Conservation (phyloP, 2,329 filamentous ascomycete species). For the Xylaria digitata region DNA sequence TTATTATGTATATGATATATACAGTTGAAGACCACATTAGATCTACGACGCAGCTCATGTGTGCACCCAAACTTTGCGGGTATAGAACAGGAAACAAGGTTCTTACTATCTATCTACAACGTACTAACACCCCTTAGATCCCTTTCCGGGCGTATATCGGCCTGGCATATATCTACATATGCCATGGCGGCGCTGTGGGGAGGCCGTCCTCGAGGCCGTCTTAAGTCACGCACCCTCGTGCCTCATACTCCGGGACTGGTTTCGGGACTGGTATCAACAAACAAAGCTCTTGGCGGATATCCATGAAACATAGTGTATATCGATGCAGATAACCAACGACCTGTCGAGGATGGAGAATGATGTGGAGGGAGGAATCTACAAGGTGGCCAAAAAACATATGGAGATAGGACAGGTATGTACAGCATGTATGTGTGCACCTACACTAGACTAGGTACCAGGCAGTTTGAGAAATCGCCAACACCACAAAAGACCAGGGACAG, state of each 20-base stretch:
- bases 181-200: conserved; percentile 2
- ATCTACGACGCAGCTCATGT: conserved; percentile 18
- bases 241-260: not conserved
- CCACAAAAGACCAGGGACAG: not conserved
- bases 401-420: not conserved
- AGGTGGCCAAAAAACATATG: not conserved
- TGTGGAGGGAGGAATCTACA: not conserved
- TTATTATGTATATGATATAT: too few species aligned
- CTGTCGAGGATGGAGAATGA: conserved; percentile 1
- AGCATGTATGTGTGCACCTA: not conserved
- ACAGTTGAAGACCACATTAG: conserved; percentile 12
- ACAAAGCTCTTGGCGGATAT: conserved; percentile 12
- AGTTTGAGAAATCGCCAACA: not conserved
- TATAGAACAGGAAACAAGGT: conserved; percentile 7
- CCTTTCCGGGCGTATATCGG: not conserved
- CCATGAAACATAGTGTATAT: conserved; percentile 18
- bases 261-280: conserved; percentile 11
- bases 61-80: conserved; percentile 6
- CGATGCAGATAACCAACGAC: conserved; percentile 10
- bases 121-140: conserved; percentile 7
- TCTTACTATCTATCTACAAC: conserved; percentile 3
- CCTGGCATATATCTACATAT: conserved; percentile 11
- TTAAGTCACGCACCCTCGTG: conserved; percentile 5
- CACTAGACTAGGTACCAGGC: not conserved
- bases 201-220: not conserved